Percentiles rank a stretch among this genome's conserved stretches.
Evolutionary conservation across 192 early-diverging fungal genomes (phyloP).

Genomic region (Backusella morwellensis): DNA sequence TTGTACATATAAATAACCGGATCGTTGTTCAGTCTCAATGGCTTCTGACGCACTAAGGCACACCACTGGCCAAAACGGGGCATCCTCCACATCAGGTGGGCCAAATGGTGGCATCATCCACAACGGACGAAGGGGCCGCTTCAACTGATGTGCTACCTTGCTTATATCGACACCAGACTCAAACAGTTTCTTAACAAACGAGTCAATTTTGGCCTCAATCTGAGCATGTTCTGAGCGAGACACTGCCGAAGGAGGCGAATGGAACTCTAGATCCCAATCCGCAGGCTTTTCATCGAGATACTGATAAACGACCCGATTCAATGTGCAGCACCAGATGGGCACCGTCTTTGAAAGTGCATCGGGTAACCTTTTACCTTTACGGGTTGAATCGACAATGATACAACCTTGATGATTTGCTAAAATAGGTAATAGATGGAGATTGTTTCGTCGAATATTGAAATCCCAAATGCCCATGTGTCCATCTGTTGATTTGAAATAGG

Average conservation of each 20-base stretch:
- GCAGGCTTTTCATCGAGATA: neutral
- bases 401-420: slow-evolving; percentile 61
- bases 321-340: slow-evolving; percentile 84
- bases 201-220: slow-evolving; percentile 54
- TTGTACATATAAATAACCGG: slow-evolving; percentile 79
- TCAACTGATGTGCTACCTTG: slow-evolving; percentile 27
- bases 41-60: slow-evolving; percentile 75
- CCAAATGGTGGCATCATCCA: slow-evolving; percentile 71
- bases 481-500: slow-evolving; percentile 95
- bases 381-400: slow-evolving; percentile 87
- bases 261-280: slow-evolving; percentile 57
- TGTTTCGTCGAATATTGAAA: slow-evolving; percentile 79
- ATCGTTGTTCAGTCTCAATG: slow-evolving; percentile 26
- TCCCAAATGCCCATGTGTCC: slow-evolving; percentile 86
- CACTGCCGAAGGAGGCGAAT: slow-evolving; percentile 61
- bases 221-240: slow-evolving; percentile 71
- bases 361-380: slow-evolving; percentile 80
- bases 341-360: slow-evolving; percentile 85
- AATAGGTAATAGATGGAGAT: slow-evolving; percentile 66
- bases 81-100: slow-evolving; percentile 45
- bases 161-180: slow-evolving; percentile 43
- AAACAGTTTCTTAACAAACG: slow-evolving; percentile 58
- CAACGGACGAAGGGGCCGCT: slow-evolving; percentile 77
- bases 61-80: slow-evolving; percentile 71
- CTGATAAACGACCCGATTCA: slow-evolving; percentile 57